Evolutionary conservation across 306 rosid genomes (phyloP), one percentile per base, ranked within the genome.

Genomic region (Heteromeles arbutifolia): DNA sequence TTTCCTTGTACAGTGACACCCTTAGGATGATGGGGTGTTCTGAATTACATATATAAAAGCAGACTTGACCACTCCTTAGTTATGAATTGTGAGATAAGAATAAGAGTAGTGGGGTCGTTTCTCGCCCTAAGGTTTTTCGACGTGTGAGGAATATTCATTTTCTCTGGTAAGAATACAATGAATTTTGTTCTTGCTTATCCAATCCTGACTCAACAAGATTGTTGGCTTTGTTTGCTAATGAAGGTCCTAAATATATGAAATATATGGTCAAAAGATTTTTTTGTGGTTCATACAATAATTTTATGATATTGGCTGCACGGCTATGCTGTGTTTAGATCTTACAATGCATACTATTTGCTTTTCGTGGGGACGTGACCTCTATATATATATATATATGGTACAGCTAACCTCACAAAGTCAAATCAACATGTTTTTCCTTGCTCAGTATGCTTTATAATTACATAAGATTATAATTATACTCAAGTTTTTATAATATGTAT

Each of bases 91-190:
- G 65, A 81, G 77, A 82, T 68, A 65, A 79, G 82, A 75, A 78
- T 81, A 83, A 78, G 82, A 77, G 37, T 17, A 62, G 78, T 79
- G 77, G 85, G 89, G 85, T 79, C 90, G 24, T 31, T 73, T 59
- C 34, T 53, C 67, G 66, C 72, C 56, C 32, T 77, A 80, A 69
- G 72, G 67, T 75, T 77, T 56, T 73, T 61, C 74, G 63, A 69
- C 77, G 85, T 75, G 77, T 53, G 78, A 83, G 78, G 90, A 89
- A 87, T 87, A 82, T 87, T 93, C 92, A 92, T 83, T 80, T 86
- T 87, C 91, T 86, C 92, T 80, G 82, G 67, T 78, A 64, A 73
- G 76, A 84, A 68, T 80, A 86, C 76, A 80, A 75, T 72, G 82
- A 63, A 58, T 84, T 86, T 80, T 77, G 83, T 79, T 86, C 83